Percentiles rank a stretch among this genome's conserved stretches.
Evolutionary conservation across 139 green algal species (phyloP).

Genomic region (Volvox reticuliferus): DNA sequence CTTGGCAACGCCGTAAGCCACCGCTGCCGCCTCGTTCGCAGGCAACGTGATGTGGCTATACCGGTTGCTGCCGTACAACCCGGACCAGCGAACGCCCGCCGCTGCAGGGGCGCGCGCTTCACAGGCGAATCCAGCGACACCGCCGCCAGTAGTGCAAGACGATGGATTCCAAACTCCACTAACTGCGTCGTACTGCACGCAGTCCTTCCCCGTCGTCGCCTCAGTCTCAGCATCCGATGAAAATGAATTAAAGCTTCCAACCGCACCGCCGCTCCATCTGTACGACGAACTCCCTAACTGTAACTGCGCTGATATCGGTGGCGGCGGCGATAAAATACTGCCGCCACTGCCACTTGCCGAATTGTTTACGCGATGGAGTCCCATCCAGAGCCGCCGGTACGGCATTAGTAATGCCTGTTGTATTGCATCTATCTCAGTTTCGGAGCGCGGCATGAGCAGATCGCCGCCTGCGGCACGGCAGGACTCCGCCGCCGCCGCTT

Average conservation of each 20-base stretch:
- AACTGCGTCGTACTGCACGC: background rate
- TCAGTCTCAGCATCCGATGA: too few species aligned
- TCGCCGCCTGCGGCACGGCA: background rate
- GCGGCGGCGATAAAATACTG: too few species aligned
- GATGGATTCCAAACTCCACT: background rate
- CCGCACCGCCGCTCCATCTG: background rate
- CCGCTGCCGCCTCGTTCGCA: background rate
- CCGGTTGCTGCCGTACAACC: background rate
- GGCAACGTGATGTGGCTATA: constrained; percentile 1
- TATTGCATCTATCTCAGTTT: background rate
- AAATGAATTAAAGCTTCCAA: background rate
- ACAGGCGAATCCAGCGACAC: constrained; percentile 22
- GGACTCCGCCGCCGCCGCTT: background rate
- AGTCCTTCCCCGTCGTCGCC: background rate
- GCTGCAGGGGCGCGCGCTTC: background rate
- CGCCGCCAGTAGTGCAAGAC: background rate
- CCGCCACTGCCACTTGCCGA: too few species aligned
- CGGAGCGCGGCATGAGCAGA: background rate
- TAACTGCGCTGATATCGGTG: background rate
- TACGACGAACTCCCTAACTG: background rate
- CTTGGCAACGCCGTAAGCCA: background rate
- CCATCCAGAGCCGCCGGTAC: constrained; percentile 34
- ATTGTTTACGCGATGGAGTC: background rate
- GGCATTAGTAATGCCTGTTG: constrained; percentile 2
- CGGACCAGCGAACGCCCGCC: background rate